Percentiles rank a stretch among this genome's conserved stretches.
Evolutionary conservation across 257 asterid species (phyloP).

Genomic region (Anisodus acutangulus): DNA sequence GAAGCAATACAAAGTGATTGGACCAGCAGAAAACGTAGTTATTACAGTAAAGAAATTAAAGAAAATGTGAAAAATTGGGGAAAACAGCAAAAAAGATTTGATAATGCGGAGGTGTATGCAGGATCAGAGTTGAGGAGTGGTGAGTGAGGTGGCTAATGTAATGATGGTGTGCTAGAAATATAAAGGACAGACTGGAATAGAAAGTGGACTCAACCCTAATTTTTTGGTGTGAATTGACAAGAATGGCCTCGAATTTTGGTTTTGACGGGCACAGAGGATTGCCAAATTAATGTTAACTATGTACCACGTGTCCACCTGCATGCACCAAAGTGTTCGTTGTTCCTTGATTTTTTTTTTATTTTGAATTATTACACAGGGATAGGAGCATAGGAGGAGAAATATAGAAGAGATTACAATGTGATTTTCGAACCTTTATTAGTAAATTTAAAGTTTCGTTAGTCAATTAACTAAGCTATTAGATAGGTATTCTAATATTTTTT

Average conservation of each 20-base stretch:
- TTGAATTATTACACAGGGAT: no score
- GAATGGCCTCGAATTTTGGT: slow-evolving; percentile 39
- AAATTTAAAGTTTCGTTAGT: no score
- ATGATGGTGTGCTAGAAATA: neutral
- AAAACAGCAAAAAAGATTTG: neutral
- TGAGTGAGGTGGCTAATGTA: slow-evolving; percentile 23
- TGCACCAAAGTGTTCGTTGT: slow-evolving; percentile 30
- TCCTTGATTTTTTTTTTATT: no score
- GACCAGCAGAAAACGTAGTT: neutral
- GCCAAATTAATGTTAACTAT: slow-evolving; percentile 33
- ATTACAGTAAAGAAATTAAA: neutral
- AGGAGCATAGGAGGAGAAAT: no score
- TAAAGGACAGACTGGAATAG: neutral
- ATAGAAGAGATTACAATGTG: no score
- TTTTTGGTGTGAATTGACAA: slow-evolving; percentile 43
- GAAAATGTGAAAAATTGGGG: neutral
- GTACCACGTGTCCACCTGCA: slow-evolving; percentile 63
- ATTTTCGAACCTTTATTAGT: no score
- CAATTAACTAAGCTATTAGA: no score
- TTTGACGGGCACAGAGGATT: slow-evolving; percentile 39
- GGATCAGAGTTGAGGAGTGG: slow-evolving; percentile 8
- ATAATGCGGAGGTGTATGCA: neutral
- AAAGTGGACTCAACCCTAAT: slow-evolving; percentile 43
- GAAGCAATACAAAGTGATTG: neutral
- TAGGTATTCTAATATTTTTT: no score